A percentile compares a stretch with the other conserved stretches of the same genome.
Conservation (phyloP, 2,329 filamentous ascomycete genomes). For the Calonectria crousiana region DNA sequence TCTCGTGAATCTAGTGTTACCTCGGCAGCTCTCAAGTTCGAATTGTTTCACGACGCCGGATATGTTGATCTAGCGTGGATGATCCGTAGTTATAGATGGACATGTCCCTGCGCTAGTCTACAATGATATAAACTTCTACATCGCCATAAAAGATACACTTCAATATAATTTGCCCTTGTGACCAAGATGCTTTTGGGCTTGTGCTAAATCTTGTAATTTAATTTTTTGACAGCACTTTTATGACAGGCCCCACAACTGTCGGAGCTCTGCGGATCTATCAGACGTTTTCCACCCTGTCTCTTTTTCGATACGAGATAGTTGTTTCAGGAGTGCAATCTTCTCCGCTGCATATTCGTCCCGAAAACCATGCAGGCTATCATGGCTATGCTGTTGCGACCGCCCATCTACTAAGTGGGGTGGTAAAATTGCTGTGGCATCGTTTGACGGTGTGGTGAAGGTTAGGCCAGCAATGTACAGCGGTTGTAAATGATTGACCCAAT, state of each 20-base stretch:
- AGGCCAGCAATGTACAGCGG: neutral
- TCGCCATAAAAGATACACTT: too few species aligned
- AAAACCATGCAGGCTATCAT: neutral
- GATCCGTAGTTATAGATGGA: neutral
- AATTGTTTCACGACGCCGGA: neutral
- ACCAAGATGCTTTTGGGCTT: neutral
- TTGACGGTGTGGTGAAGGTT: neutral
- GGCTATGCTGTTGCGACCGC: neutral
- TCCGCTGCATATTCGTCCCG: neutral
- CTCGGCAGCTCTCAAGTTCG: neutral
- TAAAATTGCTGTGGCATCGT: neutral
- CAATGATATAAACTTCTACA: too few species aligned
- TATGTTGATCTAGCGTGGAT: too few species aligned
- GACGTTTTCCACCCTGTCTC: neutral
- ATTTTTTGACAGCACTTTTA: rapidly evolving
- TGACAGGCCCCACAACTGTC: neutral
- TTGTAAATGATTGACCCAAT: neutral
- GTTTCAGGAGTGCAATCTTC: neutral
- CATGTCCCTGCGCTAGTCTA: neutral
- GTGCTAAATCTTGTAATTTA: neutral
- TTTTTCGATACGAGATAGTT: neutral
- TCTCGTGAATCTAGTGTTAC: neutral
- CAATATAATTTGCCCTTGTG: neutral
- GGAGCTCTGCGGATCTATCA: neutral
- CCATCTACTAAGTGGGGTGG: neutral